Conservation (phyloP, 2,329 filamentous ascomycete species). For the Leptographium lundbergii region DNA sequence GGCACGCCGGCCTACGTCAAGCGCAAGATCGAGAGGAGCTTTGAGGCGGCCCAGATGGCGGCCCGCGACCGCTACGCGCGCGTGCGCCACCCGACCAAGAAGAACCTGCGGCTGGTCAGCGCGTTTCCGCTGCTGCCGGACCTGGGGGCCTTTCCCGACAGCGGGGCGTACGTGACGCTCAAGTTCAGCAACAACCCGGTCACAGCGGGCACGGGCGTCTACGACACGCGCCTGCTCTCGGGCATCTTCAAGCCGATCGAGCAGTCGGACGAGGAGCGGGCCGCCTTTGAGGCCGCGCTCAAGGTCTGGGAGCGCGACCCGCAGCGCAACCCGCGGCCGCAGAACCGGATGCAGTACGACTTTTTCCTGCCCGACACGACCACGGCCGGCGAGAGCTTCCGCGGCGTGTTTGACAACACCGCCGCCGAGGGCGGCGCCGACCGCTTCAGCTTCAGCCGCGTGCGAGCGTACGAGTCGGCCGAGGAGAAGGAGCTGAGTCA, state of each 20-base stretch:
- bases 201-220: conserved; percentile 33
- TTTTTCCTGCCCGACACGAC: conserved; percentile 46
- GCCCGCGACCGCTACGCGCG: conserved; percentile 43
- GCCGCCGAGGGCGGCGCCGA: conserved; percentile 28
- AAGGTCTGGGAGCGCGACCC: conserved; percentile 46
- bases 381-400: conserved; percentile 39
- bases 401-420: conserved; percentile 46
- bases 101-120: conserved; percentile 43
- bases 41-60: conserved; percentile 39
- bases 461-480: conserved; percentile 53
- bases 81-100: conserved; percentile 47
- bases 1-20: conserved; percentile 54
- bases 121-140: conserved; percentile 52
- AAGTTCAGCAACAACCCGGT: conserved; percentile 58
- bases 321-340: conserved; percentile 39
- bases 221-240: conserved; percentile 49
- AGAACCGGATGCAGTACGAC: conserved; percentile 51
- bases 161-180: conserved; percentile 55
- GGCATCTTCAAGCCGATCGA: conserved; percentile 50
- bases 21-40: conserved; percentile 53
- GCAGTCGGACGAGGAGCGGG: conserved; percentile 39
- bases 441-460: conserved; percentile 47
- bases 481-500: conserved; percentile 44
- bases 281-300: conserved; percentile 34
- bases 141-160: conserved; percentile 56